Conservation (phyloP, 1,284 basidiomycete species). For the Boletellus deceptivus region DNA sequence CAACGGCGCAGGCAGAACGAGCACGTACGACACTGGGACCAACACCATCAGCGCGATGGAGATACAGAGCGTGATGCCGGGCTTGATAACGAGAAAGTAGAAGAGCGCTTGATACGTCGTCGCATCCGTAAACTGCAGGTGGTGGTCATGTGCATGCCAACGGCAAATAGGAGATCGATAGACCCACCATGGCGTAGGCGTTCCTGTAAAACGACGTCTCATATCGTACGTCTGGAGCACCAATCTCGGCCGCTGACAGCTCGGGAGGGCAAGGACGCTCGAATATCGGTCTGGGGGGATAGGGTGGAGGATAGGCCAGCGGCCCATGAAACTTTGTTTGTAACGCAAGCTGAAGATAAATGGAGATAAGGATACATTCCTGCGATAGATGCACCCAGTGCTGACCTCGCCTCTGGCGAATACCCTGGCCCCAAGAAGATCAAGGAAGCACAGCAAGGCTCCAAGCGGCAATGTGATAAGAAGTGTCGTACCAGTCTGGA, state of each 20-base stretch:
- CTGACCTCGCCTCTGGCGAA: constrained; percentile 70
- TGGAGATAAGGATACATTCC: constrained; percentile 6
- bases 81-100: constrained; percentile 83
- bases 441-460: constrained; percentile 70
- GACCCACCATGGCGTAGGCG: constrained; percentile 69
- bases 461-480: constrained; percentile 75
- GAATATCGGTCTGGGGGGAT: constrained; percentile 68
- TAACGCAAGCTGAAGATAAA: constrained; percentile 49
- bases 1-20: constrained; percentile 64
- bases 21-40: constrained; percentile 54
- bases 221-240: constrained; percentile 33
- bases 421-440: constrained; percentile 65
- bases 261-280: constrained; percentile 52
- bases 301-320: constrained; percentile 53
- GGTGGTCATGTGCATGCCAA: constrained; percentile 8
- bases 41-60: constrained; percentile 53
- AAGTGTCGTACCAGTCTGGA: constrained; percentile 69
- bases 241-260: constrained; percentile 50
- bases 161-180: background rate
- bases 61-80: constrained; percentile 69
- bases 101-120: constrained; percentile 79
- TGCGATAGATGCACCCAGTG: constrained; percentile 7
- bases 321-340: constrained; percentile 70
- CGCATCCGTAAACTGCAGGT: constrained; percentile 66
- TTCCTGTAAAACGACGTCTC: constrained; percentile 76